Evolutionary conservation across 2,329 filamentous ascomycete species (phyloP).

Genomic region (Colletotrichum filicis): DNA sequence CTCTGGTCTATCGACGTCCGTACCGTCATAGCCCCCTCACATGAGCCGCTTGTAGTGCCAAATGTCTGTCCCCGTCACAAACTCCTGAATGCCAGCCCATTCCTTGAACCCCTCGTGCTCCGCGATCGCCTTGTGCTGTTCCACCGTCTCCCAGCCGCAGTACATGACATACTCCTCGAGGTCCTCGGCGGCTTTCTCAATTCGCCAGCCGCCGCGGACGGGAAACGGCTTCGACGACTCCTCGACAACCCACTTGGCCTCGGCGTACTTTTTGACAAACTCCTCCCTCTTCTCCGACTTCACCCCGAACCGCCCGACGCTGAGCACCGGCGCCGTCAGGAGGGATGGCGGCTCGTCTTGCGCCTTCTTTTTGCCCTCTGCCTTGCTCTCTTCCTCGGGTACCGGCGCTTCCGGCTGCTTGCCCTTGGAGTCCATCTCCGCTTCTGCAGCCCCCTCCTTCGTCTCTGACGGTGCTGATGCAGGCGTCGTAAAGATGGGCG

Average conservation of each 20-base stretch:
- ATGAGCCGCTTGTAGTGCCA: slow-evolving; percentile 47
- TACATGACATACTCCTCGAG: slow-evolving; percentile 54
- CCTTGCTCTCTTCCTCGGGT: slow-evolving; percentile 6
- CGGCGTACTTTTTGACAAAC: slow-evolving; percentile 47
- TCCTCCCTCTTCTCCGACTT: slow-evolving; percentile 42
- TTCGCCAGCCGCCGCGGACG: slow-evolving; percentile 54
- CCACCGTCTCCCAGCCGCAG: slow-evolving; percentile 48
- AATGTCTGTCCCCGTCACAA: slow-evolving; percentile 39
- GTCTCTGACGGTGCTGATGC: not conserved
- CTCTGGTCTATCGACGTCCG: no score
- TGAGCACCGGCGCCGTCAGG: slow-evolving; percentile 45
- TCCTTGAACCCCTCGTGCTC: slow-evolving; percentile 38
- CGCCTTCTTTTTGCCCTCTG: slow-evolving; percentile 24
- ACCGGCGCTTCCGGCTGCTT: slow-evolving; percentile 14
- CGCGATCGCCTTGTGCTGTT: slow-evolving; percentile 46
- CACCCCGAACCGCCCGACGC: slow-evolving; percentile 49
- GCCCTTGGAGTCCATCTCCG: slow-evolving; percentile 3
- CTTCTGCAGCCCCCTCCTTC: not conserved
- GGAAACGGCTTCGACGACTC: slow-evolving; percentile 42
- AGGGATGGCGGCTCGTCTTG: slow-evolving; percentile 19
- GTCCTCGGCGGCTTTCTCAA: slow-evolving; percentile 48
- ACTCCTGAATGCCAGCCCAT: slow-evolving; percentile 38
- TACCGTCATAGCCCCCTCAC: slow-evolving; percentile 24
- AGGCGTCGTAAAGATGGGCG: slow-evolving; percentile 40
- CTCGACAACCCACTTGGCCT: slow-evolving; percentile 45